Base-by-base conservation (phyloP, 2,329 filamentous ascomycete species). In the Teratosphaeria nubilosa region DNA sequence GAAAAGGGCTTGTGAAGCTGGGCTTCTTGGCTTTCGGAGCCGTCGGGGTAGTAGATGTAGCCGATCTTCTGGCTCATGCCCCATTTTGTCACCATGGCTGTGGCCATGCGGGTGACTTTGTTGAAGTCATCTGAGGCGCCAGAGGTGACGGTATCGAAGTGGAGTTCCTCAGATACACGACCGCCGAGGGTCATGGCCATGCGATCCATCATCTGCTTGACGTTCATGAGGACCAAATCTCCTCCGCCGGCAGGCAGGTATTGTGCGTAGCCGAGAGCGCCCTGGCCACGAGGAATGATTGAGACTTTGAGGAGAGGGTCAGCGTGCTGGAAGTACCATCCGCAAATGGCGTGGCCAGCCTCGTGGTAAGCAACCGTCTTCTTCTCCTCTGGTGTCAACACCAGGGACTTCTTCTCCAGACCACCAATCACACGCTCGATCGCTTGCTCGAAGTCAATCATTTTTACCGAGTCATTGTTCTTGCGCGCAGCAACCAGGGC, bases 121-220 rank as follows among this genome's bases (percentile, higher is more conserved):
- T 94, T 92, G 82, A 99, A 99, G 73, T 99, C 94, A 73, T 97
- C 94, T 56, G 86, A 91, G 22, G 92, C 94, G 58, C 94, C 94
- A 53, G 89, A 94, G 1, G 94, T 99, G 22, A 99, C 94, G 0
- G 91, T 95, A 34, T 94, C 87, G 75, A 99, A 99, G 76, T 99
- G 92, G 7, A 99, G 78, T 75, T 99, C 94, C 76, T 99, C 94
- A 22, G 88, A 94, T 25, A 99, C 88, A 64, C 94, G 90, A 1
- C 94, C 94, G 66, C 91, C 94, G 57, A 99, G 86, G 2, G 92
- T 96, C 94, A 99, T 99, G 63, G 94, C 94, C 94, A 99, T 99
- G 66, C 94, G 91, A 74, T 99, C 94, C 90, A 97, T 96, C 50
- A 99, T 81, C 76, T 99, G 94, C 72, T 91, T 86, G 63, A 90